phyloP scores from a whole-genome alignment of 805 yeast genomes.

The Groenewaldozyma tartarivorans region DNA sequence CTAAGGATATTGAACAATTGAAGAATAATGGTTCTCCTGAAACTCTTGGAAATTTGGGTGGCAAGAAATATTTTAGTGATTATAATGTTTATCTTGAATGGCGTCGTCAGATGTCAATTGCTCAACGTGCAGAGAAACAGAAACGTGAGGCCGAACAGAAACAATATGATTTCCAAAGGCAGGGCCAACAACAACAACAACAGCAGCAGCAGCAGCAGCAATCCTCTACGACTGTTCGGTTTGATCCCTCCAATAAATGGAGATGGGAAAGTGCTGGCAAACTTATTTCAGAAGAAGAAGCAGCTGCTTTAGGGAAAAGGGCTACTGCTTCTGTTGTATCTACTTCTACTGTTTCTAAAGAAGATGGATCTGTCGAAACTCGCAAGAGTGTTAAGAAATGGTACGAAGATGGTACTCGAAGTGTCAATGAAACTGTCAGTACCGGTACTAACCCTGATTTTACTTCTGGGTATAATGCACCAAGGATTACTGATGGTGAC shows the following conservation, averaged over 20 bases:
- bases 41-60: slow-evolving; percentile 4
- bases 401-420: slow-evolving; percentile 25
- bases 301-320: slow-evolving; percentile 23
- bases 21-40: background rate
- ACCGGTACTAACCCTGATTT: background rate
- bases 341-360: slow-evolving; percentile 20
- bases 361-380: slow-evolving; percentile 24
- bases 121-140: slow-evolving; percentile 8
- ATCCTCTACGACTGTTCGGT: slow-evolving; percentile 2
- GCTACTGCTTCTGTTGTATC: slow-evolving; percentile 18
- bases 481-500: slow-evolving; percentile 12
- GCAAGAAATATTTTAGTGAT: slow-evolving; percentile 44
- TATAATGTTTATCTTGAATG: slow-evolving; percentile 60
- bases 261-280: background rate
- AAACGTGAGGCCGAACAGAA: slow-evolving; percentile 1
- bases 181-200: slow-evolving; percentile 1
- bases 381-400: slow-evolving; percentile 23
- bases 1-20: background rate
- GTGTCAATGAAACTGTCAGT: slow-evolving; percentile 20
- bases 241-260: too few species aligned
- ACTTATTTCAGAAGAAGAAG: slow-evolving; percentile 18
- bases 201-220: slow-evolving; percentile 3
- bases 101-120: slow-evolving; percentile 41
- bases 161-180: slow-evolving; percentile 2
- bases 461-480: too few species aligned